These are phyloP conservation scores for Zalerion maritima DNA, from an alignment of 495 filamentous ascomycete species.

Conservation along the genomic window DNA sequence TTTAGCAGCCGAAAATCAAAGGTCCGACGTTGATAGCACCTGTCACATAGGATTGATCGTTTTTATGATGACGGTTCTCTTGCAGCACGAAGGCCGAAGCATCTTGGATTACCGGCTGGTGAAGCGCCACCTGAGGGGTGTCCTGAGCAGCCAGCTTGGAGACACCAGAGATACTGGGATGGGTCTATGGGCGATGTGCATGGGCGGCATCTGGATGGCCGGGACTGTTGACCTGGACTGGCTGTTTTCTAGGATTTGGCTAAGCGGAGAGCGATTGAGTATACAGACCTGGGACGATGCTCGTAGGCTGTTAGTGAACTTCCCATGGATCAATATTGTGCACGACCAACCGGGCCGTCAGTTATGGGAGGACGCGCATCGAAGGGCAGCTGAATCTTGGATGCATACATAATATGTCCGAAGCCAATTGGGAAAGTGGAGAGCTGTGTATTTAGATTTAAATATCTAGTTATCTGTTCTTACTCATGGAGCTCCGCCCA, in stretches of 20 bases:
- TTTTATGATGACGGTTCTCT: slow-evolving; percentile 13
- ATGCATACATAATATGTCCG: too few species aligned
- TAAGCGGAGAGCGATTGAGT: slow-evolving; percentile 2
- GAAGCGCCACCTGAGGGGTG: slow-evolving; percentile 6
- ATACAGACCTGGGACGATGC: slow-evolving; percentile 9
- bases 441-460: too few species aligned
- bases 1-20: slow-evolving; percentile 3
- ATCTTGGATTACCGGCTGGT: slow-evolving; percentile 8
- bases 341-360: slow-evolving; percentile 10
- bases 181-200: slow-evolving; percentile 10
- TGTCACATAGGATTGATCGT: slow-evolving; percentile 12
- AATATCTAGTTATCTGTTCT: too few species aligned
- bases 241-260: slow-evolving; percentile 6
- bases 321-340: slow-evolving; percentile 14
- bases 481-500: too few species aligned
- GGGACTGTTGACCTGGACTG: slow-evolving; percentile 3
- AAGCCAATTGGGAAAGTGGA: too few species aligned
- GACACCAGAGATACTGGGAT: slow-evolving; percentile 4
- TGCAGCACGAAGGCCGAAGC: slow-evolving; percentile 8
- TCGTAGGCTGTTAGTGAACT: slow-evolving; percentile 2
- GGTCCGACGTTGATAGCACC: slow-evolving; percentile 3
- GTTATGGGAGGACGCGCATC: too few species aligned
- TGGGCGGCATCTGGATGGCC: slow-evolving; percentile 12
- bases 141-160: slow-evolving; percentile 3
- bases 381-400: too few species aligned